phyloP scores from a whole-genome alignment of 495 filamentous ascomycete genomes.

The Aspergillus panamensis region DNA sequence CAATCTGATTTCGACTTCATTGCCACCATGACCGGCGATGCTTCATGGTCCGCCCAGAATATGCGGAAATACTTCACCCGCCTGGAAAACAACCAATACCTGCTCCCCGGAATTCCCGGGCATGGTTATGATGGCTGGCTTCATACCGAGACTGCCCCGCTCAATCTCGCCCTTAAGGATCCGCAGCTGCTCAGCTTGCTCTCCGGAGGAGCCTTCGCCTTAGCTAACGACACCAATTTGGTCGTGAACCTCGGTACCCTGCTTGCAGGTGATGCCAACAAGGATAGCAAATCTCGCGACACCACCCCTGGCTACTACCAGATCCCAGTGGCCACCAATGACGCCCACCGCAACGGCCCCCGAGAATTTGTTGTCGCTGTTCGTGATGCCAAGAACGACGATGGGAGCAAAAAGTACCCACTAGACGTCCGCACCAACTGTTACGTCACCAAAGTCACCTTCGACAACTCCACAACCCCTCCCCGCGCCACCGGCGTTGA shows the following conservation, averaged over 20 bases:
- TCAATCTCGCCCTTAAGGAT: conserved; percentile 48
- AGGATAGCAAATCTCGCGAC: conserved; percentile 36
- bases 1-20: conserved; percentile 49
- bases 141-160: conserved; percentile 43
- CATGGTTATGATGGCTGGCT: conserved; percentile 63
- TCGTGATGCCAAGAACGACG: conserved; percentile 45
- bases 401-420: conserved; percentile 54
- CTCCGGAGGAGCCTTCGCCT: conserved; percentile 48
- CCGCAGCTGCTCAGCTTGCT: conserved; percentile 49
- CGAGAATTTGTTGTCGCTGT: conserved; percentile 54
- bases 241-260: conserved; percentile 41
- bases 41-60: conserved; percentile 39
- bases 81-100: conserved; percentile 55
- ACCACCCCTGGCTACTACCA: conserved; percentile 47
- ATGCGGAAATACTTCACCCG: conserved; percentile 44
- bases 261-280: conserved; percentile 52
- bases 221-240: conserved; percentile 43
- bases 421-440: conserved; percentile 57
- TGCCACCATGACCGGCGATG: conserved; percentile 40
- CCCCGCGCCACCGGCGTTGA: conserved; percentile 61
- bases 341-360: conserved; percentile 46
- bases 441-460: conserved; percentile 58
- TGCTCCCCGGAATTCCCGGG: conserved; percentile 34
- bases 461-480: conserved; percentile 43
- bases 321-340: conserved; percentile 48